Percentiles rank a stretch among this genome's conserved stretches.
Evolutionary conservation across 352 stramenopile genomes (phyloP).

Genomic region (Pythium graminicola): DNA sequence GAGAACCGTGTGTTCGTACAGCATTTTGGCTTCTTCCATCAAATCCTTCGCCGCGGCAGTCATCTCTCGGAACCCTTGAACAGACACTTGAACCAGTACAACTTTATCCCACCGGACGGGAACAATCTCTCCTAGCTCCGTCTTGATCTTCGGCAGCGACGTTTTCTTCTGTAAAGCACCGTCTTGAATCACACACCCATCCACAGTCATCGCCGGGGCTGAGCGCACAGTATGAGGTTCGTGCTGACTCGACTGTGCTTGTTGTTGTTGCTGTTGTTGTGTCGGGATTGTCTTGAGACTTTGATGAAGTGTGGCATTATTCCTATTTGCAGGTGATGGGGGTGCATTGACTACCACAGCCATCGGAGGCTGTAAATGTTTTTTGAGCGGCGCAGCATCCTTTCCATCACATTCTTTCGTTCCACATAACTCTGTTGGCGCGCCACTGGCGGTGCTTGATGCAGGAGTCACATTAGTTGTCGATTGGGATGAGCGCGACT

Average conservation of each 20-base stretch:
- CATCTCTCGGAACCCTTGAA: constrained; percentile 78
- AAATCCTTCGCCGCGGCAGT: constrained; percentile 66
- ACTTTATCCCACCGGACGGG: constrained; percentile 77
- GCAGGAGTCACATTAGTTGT: background rate
- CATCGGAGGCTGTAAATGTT: constrained; percentile 12
- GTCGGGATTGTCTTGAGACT: constrained; percentile 11
- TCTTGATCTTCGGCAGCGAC: constrained; percentile 67
- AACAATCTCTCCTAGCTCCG: constrained; percentile 62
- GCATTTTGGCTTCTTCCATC: constrained; percentile 80
- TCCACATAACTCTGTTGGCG: background rate
- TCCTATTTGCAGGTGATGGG: background rate
- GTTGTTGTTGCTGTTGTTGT: constrained; percentile 12
- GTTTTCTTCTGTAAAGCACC: constrained; percentile 40
- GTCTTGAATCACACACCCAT: constrained; percentile 7
- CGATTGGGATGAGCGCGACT: background rate
- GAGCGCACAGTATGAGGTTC: constrained; percentile 13
- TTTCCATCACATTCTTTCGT: background rate
- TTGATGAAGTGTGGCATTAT: constrained; percentile 9
- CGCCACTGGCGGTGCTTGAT: background rate
- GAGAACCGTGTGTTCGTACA: constrained; percentile 84
- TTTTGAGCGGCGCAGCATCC: background rate
- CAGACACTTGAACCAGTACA: constrained; percentile 79
- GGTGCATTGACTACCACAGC: constrained; percentile 11
- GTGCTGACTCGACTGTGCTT: background rate
- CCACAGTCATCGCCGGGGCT: constrained; percentile 7